Conservation (phyloP, 495 filamentous ascomycete genomes). For the Tuber indicum region DNA sequence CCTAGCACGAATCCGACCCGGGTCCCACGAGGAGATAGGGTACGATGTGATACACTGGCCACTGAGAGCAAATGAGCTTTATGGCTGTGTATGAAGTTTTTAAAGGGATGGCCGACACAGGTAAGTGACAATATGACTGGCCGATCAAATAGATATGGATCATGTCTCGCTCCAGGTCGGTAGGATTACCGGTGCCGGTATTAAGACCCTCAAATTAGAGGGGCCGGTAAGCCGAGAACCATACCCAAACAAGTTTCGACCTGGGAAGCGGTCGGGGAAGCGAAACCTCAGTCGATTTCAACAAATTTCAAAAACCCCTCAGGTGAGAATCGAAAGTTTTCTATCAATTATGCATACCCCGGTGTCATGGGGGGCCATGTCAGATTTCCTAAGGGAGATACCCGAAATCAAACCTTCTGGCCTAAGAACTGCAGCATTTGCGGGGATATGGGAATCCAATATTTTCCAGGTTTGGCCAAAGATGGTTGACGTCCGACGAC, state of each 20-base stretch:
- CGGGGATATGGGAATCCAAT: not conserved
- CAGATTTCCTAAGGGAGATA: not conserved
- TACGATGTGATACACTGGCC: not conserved
- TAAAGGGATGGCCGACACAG: not conserved
- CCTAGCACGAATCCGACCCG: not conserved
- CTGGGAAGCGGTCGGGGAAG: not conserved
- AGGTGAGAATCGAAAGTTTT: not conserved
- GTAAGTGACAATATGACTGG: not conserved
- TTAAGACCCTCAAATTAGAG: not conserved
- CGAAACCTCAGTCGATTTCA: not conserved
- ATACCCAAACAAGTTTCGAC: not conserved
- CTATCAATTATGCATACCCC: not conserved
- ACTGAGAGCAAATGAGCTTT: not conserved
- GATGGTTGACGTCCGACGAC: not conserved
- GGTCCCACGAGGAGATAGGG: not conserved
- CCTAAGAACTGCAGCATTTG: not conserved
- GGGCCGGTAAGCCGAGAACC: not conserved
- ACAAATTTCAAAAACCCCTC: not conserved
- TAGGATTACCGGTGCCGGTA: not conserved
- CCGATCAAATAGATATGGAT: not conserved
- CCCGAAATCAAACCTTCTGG: not conserved
- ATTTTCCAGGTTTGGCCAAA: not conserved
- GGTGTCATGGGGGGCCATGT: not conserved
- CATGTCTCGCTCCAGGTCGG: not conserved
- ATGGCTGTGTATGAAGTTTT: not conserved